Base-by-base conservation (phyloP, 2,329 filamentous ascomycete species). In the Aspergillus puulaauensis region DNA sequence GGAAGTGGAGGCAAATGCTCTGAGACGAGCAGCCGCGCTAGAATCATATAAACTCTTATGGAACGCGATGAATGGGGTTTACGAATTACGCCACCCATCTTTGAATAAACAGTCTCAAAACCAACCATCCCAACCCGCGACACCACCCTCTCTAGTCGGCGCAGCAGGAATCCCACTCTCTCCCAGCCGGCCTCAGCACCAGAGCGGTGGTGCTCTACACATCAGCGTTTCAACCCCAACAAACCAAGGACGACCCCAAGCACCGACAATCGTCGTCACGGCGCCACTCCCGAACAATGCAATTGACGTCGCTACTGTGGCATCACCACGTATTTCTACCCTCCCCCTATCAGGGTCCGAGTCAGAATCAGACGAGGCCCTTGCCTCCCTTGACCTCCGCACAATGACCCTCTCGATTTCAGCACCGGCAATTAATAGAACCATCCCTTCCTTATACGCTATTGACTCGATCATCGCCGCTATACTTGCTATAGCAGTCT, bases 381-480 rank as follows among this genome's bases (percentile, higher is more conserved):
- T 81, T 5, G 75, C 77, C 4, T 70, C 73, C 2, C 68, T 82
- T 4, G 77, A 80, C 54, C 69, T 81, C 14, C 70, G 70, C 24
- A 76, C 73, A 2, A 70, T 73, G 57, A 75, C 71, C 0, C 66
- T 79, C 0, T 73, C 73, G 1, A 72, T 82, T 39, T 73, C 73
- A 19, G 71, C 77, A 1, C 69, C 70, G 3, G 66, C 72, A 1
- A 77, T 80, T 9, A 68, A 72, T 3, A 67, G 70, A 6, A 73
- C 72, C 0, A 74, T 81, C 8, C 77, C 77, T 1, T 79, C 77
- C 6, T 64, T 80, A 31, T 81, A 81, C 57, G 75, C 76, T 7
- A 76, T 81, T 37, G 79, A 82, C 60, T 77, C 77, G 5, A 64
- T 81, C 12, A 66, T 82, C 45, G 74, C 77, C 2, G 75, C 79